phyloP scores from a whole-genome alignment of 129 eudicot species.

The Flaveria linearis region DNA sequence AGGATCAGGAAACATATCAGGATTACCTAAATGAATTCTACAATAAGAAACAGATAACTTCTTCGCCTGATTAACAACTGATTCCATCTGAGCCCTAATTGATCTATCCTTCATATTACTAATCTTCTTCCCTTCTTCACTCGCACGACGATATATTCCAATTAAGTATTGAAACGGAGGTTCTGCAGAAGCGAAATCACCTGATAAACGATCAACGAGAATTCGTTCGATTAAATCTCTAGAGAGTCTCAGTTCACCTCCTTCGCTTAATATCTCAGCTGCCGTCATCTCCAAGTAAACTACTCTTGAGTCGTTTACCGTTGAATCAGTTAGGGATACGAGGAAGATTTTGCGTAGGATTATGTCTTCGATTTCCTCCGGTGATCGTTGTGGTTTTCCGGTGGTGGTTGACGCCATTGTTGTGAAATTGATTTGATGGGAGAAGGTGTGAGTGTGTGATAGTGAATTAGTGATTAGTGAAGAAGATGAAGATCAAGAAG shows the following conservation, averaged over 20 bases:
- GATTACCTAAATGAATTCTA: slow-evolving; percentile 83
- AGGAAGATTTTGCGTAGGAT: slow-evolving; percentile 79
- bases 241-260: slow-evolving; percentile 58
- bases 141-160: slow-evolving; percentile 67
- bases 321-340: slow-evolving; percentile 72
- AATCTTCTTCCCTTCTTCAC: slow-evolving; percentile 79
- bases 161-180: slow-evolving; percentile 72
- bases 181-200: slow-evolving; percentile 57
- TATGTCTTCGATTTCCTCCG: slow-evolving; percentile 82
- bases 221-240: slow-evolving; percentile 78
- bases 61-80: slow-evolving; percentile 69
- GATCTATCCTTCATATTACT: slow-evolving; percentile 68
- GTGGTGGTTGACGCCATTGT: slow-evolving; percentile 62
- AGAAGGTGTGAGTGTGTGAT: neutral
- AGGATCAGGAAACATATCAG: slow-evolving; percentile 72
- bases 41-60: slow-evolving; percentile 66
- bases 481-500: slow-evolving; percentile 25
- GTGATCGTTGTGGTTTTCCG: slow-evolving; percentile 62
- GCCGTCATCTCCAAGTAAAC: slow-evolving; percentile 90
- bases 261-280: slow-evolving; percentile 88
- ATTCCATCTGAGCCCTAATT: slow-evolving; percentile 69
- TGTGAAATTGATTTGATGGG: slow-evolving; percentile 15
- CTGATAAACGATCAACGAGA: slow-evolving; percentile 80
- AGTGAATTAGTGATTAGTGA: neutral
- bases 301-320: slow-evolving; percentile 61